Evolutionary conservation across 2,329 filamentous ascomycete genomes (phyloP).

Genomic region (Ophidiomyces ophidiicola): DNA sequence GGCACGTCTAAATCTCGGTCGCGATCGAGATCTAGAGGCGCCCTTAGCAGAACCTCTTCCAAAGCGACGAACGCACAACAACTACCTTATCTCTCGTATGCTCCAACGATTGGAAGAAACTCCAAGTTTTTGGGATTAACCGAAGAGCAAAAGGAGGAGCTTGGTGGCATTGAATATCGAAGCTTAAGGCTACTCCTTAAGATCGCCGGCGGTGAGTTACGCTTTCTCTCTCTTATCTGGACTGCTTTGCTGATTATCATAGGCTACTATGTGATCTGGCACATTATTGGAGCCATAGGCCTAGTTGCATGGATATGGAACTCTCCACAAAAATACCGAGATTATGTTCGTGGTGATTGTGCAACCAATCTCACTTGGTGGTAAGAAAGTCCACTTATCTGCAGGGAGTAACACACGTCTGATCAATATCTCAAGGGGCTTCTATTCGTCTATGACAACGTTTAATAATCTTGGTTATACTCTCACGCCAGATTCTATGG

Average conservation of each 20-base stretch:
- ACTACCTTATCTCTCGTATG: constrained; percentile 33
- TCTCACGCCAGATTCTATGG: constrained; percentile 45
- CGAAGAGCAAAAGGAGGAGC: constrained; percentile 31
- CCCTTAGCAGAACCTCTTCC: constrained; percentile 10
- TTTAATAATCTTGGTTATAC: constrained; percentile 44
- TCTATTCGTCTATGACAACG: constrained; percentile 43
- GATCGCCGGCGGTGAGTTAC: constrained; percentile 30
- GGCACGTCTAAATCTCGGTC: constrained; percentile 11
- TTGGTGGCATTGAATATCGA: constrained; percentile 44
- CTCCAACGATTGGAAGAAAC: constrained; percentile 37
- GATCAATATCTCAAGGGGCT: constrained; percentile 27
- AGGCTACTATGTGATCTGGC: constrained; percentile 38
- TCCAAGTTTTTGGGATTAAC: constrained; percentile 37
- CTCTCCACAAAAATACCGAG: constrained; percentile 31
- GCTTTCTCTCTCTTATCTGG: background rate
- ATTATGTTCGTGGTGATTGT: constrained; percentile 26
- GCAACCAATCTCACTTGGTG: constrained; percentile 39
- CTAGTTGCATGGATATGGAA: constrained; percentile 39
- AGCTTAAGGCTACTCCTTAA: constrained; percentile 40
- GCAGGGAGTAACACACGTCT: background rate
- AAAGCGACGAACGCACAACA: constrained; percentile 18
- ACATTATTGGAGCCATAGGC: constrained; percentile 39
- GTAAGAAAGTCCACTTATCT: constrained; percentile 24
- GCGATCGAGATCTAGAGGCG: constrained; percentile 11
- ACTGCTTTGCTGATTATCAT: background rate